These are phyloP conservation scores for Botrytis elliptica DNA, from an alignment of 2,329 filamentous ascomycete species.

Conservation along the genomic window DNA sequence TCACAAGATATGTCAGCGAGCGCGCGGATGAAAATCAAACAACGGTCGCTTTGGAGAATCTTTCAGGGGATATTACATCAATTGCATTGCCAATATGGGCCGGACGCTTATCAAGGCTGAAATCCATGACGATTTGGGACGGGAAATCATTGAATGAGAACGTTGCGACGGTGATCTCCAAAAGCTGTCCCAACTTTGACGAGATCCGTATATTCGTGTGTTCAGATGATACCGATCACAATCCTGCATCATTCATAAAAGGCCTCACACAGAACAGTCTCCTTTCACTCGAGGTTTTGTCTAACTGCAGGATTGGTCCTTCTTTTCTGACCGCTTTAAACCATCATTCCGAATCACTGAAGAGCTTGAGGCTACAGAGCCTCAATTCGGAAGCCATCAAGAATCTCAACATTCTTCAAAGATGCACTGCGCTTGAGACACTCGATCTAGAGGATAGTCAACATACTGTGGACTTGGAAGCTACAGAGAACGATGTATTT, in stretches of 20 bases:
- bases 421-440: constrained; percentile 49
- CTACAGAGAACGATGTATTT: constrained; percentile 52
- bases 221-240: constrained; percentile 45
- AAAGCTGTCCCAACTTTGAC: constrained; percentile 60
- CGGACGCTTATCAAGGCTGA: constrained; percentile 56
- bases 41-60: constrained; percentile 54
- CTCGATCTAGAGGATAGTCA: constrained; percentile 48
- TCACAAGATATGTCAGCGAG: constrained; percentile 51
- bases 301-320: constrained; percentile 52
- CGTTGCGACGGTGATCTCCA: constrained; percentile 52
- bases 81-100: constrained; percentile 57
- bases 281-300: constrained; percentile 57
- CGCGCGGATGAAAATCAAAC: constrained; percentile 44
- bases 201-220: constrained; percentile 57
- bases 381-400: constrained; percentile 50
- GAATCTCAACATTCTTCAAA: constrained; percentile 49
- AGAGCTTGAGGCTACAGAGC: constrained; percentile 49
- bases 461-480: constrained; percentile 47
- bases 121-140: constrained; percentile 58
- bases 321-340: constrained; percentile 55
- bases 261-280: constrained; percentile 57
- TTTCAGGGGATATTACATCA: constrained; percentile 55
- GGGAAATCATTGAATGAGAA: constrained; percentile 58
- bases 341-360: constrained; percentile 54
- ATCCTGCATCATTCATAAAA: constrained; percentile 58